Evolutionary conservation across 202 grass and related monocot species (phyloP).

Genomic region (Elaeis oleifera): DNA sequence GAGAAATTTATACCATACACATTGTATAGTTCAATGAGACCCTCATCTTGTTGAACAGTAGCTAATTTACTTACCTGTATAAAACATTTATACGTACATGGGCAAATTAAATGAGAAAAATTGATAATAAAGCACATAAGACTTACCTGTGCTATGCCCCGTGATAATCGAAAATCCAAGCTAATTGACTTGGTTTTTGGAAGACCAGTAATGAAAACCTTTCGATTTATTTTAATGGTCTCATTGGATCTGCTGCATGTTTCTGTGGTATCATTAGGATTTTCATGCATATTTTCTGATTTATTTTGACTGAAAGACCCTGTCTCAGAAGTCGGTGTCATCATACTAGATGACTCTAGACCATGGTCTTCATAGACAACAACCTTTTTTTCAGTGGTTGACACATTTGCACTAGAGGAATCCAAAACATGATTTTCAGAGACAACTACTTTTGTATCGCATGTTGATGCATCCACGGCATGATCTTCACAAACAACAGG

Average conservation of each 20-base stretch:
- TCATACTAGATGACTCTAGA: constrained; percentile 20
- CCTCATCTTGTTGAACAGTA: too few relatives aligned
- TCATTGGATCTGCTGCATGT: constrained; percentile 27
- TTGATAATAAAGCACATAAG: not conserved
- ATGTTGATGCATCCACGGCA: constrained; percentile 40
- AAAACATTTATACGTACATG: too few relatives aligned
- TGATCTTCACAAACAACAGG: constrained; percentile 30
- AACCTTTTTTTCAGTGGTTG: constrained; percentile 54
- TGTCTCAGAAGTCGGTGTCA: constrained; percentile 21
- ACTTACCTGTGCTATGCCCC: constrained; percentile 88
- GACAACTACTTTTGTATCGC: constrained; percentile 92
- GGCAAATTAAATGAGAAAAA: constrained; percentile 1
- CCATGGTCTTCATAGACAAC: constrained; percentile 67
- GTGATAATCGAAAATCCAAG: constrained; percentile 89
- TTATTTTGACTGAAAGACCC: constrained; percentile 23
- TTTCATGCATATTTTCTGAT: constrained; percentile 38
- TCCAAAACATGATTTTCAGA: constrained; percentile 60
- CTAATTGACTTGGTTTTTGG: constrained; percentile 89
- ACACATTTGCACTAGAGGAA: constrained; percentile 12
- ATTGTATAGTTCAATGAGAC: too few relatives aligned
- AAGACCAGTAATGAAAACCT: constrained; percentile 64
- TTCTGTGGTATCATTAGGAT: constrained; percentile 11
- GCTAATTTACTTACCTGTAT: too few relatives aligned
- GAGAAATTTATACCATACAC: too few relatives aligned
- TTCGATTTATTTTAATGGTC: constrained; percentile 40